Conservation (phyloP, 2,329 filamentous ascomycete species). For the Talaromyces sp. region DNA sequence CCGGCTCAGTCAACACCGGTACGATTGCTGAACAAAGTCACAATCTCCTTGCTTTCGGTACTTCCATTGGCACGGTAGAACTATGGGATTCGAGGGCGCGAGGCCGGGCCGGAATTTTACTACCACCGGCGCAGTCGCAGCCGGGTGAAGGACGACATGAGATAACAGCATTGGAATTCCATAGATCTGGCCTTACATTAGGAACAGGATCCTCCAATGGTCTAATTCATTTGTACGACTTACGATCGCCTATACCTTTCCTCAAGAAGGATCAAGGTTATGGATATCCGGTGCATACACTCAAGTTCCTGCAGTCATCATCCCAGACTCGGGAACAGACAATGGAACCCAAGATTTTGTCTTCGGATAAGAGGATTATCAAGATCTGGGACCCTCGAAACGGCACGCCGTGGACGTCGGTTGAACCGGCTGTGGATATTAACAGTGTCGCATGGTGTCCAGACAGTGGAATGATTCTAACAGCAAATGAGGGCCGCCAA, state of each 20-base stretch:
- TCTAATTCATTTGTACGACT: constrained; percentile 83
- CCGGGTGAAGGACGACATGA: constrained; percentile 48
- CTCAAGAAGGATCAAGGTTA: constrained; percentile 95
- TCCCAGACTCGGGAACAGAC: constrained; percentile 67
- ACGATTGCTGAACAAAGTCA: constrained; percentile 85
- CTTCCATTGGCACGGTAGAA: constrained; percentile 89
- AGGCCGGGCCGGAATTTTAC: constrained; percentile 71
- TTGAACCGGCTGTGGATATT: constrained; percentile 90
- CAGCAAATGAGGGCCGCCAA: constrained; percentile 92
- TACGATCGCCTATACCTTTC: constrained; percentile 79
- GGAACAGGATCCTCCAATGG: constrained; percentile 85
- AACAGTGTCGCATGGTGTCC: constrained; percentile 92
- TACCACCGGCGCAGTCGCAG: constrained; percentile 46
- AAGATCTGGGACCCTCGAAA: constrained; percentile 87
- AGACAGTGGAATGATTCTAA: constrained; percentile 89
- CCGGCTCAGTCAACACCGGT: constrained; percentile 80
- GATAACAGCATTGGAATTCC: constrained; percentile 84
- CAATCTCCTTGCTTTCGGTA: constrained; percentile 87
- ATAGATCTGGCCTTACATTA: constrained; percentile 74
- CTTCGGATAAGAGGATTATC: constrained; percentile 90
- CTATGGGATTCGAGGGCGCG: constrained; percentile 91
- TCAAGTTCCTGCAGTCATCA: constrained; percentile 62
- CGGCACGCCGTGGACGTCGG: constrained; percentile 87
- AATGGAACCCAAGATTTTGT: constrained; percentile 69
- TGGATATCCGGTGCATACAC: constrained; percentile 82